phyloP scores from a whole-genome alignment of 1,284 basidiomycete genomes.

The Ustilago bromivora region DNA sequence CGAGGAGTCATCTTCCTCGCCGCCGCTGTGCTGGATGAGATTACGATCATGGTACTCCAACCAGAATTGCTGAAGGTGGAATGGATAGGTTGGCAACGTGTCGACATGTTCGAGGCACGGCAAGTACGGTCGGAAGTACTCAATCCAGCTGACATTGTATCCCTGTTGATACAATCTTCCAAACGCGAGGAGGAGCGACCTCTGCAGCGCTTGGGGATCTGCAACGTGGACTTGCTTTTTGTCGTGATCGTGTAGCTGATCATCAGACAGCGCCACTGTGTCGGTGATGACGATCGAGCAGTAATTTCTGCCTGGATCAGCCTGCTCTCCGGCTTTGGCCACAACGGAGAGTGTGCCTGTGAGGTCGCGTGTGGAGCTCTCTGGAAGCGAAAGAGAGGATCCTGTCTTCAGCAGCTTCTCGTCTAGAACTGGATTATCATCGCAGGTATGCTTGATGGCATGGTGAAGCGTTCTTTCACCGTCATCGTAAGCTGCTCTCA shows the following conservation, averaged over 20 bases:
- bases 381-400: too few relatives aligned
- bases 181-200: conserved; percentile 9
- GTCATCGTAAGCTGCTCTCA: not conserved
- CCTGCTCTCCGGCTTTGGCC: not conserved
- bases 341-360: not conserved
- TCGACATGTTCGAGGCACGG: conserved; percentile 13
- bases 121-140: conserved; percentile 31
- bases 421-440: too few relatives aligned
- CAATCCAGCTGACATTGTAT: conserved; percentile 34
- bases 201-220: conserved; percentile 5
- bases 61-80: conserved; percentile 46
- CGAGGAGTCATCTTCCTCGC: not conserved
- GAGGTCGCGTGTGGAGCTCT: too few relatives aligned
- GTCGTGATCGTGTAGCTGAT: not conserved
- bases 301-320: not conserved
- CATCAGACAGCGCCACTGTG: not conserved
- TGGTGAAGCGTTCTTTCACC: not conserved
- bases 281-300: conserved; percentile 12
- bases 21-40: conserved; percentile 17
- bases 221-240: not conserved
- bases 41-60: conserved; percentile 56
- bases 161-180: conserved; percentile 30
- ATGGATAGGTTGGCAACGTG: conserved; percentile 42
- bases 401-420: not conserved
- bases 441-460: not conserved